Evolutionary conservation across 2,329 filamentous ascomycete species (phyloP), one percentile per base, ranked within the genome.

Genomic region (Neopestalotiopsis clavispora): DNA sequence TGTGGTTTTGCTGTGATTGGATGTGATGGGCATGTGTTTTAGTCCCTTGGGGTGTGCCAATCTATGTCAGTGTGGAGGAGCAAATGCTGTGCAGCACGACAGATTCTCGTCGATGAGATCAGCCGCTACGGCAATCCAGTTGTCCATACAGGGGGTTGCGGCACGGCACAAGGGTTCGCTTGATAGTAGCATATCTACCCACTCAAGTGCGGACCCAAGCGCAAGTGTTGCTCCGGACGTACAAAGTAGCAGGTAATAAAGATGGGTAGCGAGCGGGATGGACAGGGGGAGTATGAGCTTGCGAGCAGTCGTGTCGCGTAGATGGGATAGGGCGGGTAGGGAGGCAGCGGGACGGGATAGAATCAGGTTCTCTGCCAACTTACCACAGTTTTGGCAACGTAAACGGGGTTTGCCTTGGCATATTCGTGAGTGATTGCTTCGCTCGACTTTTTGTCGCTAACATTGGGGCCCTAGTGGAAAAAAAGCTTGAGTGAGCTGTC

Each of bases 331-430:
- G 23, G n/a, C 9, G 5, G 23, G 57, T 17, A 14, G 13, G 13
- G 57, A 28, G 57, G 23, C 12, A 59, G 30, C 28, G 57, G 57
- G 57, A 30, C 32, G 30, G 34, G 32, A 38, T 14, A 14, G 17
- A 17, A 20, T 62, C 30, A 62, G 28, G 59, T 9, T 59, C 45
- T 52, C 20, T 62, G 85, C 10, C 34, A 38, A 38, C 90, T 81
- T 84, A 97, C 95, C 77, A 89, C 87, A 63, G 95, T 98, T 85
- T 98, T 98, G 69, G 92, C 89, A 65, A 95, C 91, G 79, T 94
- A 97, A 71, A 93, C 84, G 5, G 91, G 90, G 79, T 98, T 95
- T 71, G 94, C 95, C 80, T 92, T 92, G 70, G 94, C 93, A 83
- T 97, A 98, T 79, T 97, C 93, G 72, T 91, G 87, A 17, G 92